These are phyloP conservation scores for Aspergillus jensenii DNA, from an alignment of 2,329 filamentous ascomycete genomes.

Conservation along the genomic window DNA sequence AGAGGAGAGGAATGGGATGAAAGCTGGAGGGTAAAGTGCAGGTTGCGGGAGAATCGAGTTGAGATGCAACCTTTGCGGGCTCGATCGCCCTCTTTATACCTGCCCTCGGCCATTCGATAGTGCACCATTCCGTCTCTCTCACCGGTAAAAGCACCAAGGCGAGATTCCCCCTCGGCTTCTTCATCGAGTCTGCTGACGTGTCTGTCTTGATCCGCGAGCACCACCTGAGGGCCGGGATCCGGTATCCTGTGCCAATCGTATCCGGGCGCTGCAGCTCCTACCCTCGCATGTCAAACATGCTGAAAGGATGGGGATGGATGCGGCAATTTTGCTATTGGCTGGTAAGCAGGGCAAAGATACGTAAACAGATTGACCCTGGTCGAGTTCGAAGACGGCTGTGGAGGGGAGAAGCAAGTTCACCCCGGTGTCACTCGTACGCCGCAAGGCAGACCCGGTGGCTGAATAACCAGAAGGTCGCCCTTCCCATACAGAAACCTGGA, in stretches of 20 bases:
- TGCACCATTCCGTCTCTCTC: constrained; percentile 6
- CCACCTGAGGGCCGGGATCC: constrained; percentile 10
- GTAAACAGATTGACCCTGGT: neutral
- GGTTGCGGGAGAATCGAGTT: constrained; percentile 2
- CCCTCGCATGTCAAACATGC: constrained; percentile 10
- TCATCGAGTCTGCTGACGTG: constrained; percentile 9
- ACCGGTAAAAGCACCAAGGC: constrained; percentile 7
- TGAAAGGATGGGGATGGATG: neutral
- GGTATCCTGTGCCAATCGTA: constrained; percentile 14
- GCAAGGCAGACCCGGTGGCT: neutral
- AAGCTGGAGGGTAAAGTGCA: neutral
- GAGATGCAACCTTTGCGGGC: constrained; percentile 4
- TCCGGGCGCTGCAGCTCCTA: constrained; percentile 10
- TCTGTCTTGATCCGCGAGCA: constrained; percentile 10
- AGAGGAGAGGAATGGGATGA: neutral
- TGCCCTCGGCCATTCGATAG: constrained; percentile 8
- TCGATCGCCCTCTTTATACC: constrained; percentile 11
- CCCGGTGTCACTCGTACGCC: neutral
- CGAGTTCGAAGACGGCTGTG: neutral
- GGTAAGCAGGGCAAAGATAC: constrained; percentile 4
- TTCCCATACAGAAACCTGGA: too few relatives aligned
- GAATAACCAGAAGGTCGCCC: neutral
- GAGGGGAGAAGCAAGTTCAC: neutral
- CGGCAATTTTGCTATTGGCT: constrained; percentile 5
- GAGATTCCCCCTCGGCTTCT: constrained; percentile 4